Conservation (phyloP, 208 protist species). For the Endotrypanum monterogeii region DNA sequence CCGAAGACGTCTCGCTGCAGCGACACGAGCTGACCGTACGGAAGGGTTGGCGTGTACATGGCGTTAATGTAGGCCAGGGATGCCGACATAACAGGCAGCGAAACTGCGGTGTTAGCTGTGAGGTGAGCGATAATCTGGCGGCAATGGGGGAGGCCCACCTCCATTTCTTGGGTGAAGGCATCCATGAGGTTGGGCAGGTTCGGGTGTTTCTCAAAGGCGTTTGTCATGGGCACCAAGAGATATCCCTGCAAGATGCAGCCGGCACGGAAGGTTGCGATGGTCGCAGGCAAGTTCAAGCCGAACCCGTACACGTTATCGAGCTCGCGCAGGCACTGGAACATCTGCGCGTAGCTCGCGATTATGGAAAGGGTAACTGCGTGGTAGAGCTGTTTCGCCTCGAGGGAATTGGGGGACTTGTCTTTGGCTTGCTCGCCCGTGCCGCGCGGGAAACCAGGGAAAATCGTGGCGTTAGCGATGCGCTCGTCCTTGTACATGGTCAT, state of each 20-base stretch:
- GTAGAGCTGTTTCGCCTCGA: conserved; percentile 74
- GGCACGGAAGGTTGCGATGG: conserved; percentile 91
- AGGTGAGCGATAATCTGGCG: conserved; percentile 65
- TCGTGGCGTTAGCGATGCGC: conserved; percentile 77
- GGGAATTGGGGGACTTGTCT: conserved; percentile 58
- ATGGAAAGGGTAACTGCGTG: conserved; percentile 82
- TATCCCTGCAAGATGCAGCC: conserved; percentile 92
- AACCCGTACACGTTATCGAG: conserved; percentile 90
- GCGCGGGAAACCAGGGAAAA: conserved; percentile 33
- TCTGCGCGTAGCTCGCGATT: conserved; percentile 91
- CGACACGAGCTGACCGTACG: conserved; percentile 90
- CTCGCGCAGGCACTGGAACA: conserved; percentile 92
- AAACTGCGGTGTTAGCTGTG: conserved; percentile 50
- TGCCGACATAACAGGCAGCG: conserved; percentile 75
- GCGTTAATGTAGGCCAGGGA: conserved; percentile 86
- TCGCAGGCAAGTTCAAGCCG: conserved; percentile 86
- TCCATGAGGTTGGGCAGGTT: conserved; percentile 87
- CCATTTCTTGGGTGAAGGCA: conserved; percentile 86
- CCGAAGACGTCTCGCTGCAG: conserved; percentile 92
- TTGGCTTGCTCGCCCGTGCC: conserved; percentile 17
- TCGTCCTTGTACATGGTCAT: conserved; percentile 94
- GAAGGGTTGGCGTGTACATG: conserved; percentile 79
- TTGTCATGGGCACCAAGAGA: conserved; percentile 87
- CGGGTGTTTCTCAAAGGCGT: conserved; percentile 86
- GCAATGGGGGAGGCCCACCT: conserved; percentile 62